These are phyloP conservation scores for Withania somnifera DNA, from an alignment of 305 asterid species.

Conservation along the genomic window DNA sequence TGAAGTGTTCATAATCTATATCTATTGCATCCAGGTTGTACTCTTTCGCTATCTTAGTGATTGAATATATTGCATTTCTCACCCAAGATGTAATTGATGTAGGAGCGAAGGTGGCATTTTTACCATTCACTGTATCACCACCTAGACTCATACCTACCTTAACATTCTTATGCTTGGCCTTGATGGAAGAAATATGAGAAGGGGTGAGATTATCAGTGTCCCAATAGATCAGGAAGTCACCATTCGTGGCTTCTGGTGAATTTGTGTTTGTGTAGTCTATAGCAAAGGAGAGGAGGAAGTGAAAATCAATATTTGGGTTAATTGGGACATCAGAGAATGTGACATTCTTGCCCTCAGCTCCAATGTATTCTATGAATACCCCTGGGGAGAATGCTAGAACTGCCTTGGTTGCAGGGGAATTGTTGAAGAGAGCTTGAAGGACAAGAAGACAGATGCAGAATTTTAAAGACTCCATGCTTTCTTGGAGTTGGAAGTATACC, in stretches of 20 bases:
- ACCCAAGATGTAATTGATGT: conserved; percentile 35
- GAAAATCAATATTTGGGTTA: conserved; percentile 37
- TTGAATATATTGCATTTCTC: conserved; percentile 36
- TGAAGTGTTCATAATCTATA: conserved; percentile 58
- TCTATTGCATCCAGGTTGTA: conserved; percentile 46
- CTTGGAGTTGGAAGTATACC: neutral
- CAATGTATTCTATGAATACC: conserved; percentile 51
- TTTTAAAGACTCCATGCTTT: conserved; percentile 26
- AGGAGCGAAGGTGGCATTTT: conserved; percentile 24
- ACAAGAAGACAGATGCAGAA: conserved; percentile 15
- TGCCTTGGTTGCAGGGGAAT: conserved; percentile 1
- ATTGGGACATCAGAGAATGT: conserved; percentile 53
- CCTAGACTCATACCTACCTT: conserved; percentile 59
- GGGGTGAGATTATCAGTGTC: conserved; percentile 40
- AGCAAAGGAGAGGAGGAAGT: conserved; percentile 63
- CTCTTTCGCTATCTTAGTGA: conserved; percentile 22
- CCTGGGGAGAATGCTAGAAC: conserved; percentile 9
- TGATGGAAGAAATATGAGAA: conserved; percentile 37
- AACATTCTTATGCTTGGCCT: conserved; percentile 35
- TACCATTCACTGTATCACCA: conserved; percentile 29
- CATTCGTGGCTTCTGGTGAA: conserved; percentile 44
- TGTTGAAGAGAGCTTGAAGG: conserved; percentile 15
- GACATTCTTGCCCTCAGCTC: conserved; percentile 47
- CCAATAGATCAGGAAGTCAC: conserved; percentile 44
- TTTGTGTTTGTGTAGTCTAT: conserved; percentile 42